Base-by-base conservation (phyloP, 2,329 filamentous ascomycete species). In the Pseudocercospora eumusae region DNA sequence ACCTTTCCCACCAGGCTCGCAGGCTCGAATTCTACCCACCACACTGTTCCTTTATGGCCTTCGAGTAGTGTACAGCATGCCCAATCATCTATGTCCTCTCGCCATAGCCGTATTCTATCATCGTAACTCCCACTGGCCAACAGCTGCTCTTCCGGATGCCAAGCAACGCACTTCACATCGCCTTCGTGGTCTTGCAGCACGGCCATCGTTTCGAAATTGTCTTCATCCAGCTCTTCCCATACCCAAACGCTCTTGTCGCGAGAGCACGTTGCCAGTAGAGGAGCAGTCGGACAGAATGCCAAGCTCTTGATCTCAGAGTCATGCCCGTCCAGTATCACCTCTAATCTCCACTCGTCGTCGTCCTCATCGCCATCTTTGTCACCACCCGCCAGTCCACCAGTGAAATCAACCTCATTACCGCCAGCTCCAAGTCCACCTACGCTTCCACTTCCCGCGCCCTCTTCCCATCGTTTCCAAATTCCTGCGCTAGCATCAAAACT, bases 201-300 rank as follows among this genome's bases (percentile, higher is more conserved):
- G 0, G 93, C 95, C 15, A 98, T 88, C 1, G 95, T 98, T 82
- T 99, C 95, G 81, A 93, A 98, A 75, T 98, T 95, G 75, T 96
- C 93, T 59, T 96, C 93, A 15, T 88, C 90, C 58, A 97, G 85
- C 75, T 98, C 95, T 77, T 99, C 95, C 95, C 95, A 99, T 70
- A 99, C 91, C 95, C 95, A 99, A 18, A 98, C 91, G 15, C 86
- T 90, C 80, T 98, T 98, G 75, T 99, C 95, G 54, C 95, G 85
- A 57, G 87, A 90, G 77, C 93, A 97, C 0, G 93, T 97, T 5
- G 95, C 95, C 4, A 99, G 83, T 70, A 92, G 88, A 64, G 89
- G 86, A 0, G 90, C 90, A 0, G 85, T 86, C 0, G 90, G 87
- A 18, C 84, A 87, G 79, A 92, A 96, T 1, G 85, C 83, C 65